Evolutionary conservation across 176 grass and related monocot species (phyloP), one percentile per base, ranked within the genome.

Genomic region (Oryza punctata): DNA sequence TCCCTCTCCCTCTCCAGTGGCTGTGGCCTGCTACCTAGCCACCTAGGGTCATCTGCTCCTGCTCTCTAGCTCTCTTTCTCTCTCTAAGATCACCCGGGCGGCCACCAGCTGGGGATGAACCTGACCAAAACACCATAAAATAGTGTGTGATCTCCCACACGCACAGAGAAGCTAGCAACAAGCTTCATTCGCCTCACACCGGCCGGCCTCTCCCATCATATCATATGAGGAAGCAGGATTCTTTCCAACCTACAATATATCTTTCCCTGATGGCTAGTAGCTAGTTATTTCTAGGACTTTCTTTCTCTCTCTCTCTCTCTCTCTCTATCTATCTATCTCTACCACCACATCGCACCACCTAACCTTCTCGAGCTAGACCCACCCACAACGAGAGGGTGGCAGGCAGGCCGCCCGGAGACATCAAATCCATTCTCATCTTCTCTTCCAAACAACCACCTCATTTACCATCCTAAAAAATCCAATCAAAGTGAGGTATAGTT

Each of bases 131-230:
- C 78, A 63, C 81, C 89, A 94, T 89, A 90, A 96, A 91, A 93
- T 91, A 87, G 75, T 87, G 87, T 88, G 82, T 86, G 88, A 94
- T 88, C 85, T 87, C 81, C 88, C 91, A 85, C 85, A 90, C 81
- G 83, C 78, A 32, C 81, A 77, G 75, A 73, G 12, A 61, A 19
- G 50, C 50, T 23, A 23, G 57, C 82, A 46, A 46, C 73, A 67
- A 67, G 32, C 75, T 74, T 8, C 44, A 3, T 27, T 33, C n/a
- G 24, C 73, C 65, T 83, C 85, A 13, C 70, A 29, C 28, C 28
- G n/a, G n/a, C n/a, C 28, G 2, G 28, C 57, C 69, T 73, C 80
- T 84, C 91, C 78, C 82, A 94, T 79, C 76, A 87, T 89, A 91
- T 92, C 84, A 83, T 80, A 79, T 84, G 86, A 91, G 76, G 64